phyloP scores from a whole-genome alignment of 495 filamentous ascomycete species.

The Aspergillus biplanus region DNA sequence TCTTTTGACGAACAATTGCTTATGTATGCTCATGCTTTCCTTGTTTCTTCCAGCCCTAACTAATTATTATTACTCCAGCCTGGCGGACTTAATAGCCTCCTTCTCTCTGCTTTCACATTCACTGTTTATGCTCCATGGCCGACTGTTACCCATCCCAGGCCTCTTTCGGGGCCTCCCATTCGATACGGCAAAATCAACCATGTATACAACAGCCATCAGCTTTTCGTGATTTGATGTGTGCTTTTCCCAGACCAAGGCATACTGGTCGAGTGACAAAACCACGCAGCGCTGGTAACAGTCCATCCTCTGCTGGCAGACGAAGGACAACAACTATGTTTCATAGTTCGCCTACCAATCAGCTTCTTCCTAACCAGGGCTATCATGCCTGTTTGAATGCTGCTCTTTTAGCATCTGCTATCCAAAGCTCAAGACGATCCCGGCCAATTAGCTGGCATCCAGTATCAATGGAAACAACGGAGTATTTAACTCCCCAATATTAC shows the following conservation, averaged over 20 bases:
- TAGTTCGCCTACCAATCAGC: conserved; percentile 35
- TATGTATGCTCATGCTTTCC: conserved; percentile 11
- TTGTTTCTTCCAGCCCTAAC: neutral
- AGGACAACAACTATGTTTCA: conserved; percentile 58
- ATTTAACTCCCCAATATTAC: conserved; percentile 35
- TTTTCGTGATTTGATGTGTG: conserved; percentile 38
- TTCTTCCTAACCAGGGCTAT: conserved; percentile 24
- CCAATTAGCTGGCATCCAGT: conserved; percentile 75
- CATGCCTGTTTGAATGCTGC: conserved; percentile 37
- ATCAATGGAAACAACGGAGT: conserved; percentile 42
- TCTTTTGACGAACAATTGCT: neutral
- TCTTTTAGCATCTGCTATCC: conserved; percentile 43
- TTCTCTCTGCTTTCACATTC: conserved; percentile 1
- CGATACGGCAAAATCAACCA: conserved; percentile 29
- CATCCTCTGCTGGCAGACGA: conserved; percentile 58
- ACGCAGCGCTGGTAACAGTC: conserved; percentile 71
- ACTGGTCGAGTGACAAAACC: conserved; percentile 65
- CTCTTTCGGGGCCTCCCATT: conserved; percentile 38
- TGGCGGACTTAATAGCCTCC: neutral
- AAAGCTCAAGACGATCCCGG: conserved; percentile 44
- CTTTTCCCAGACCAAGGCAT: conserved; percentile 40
- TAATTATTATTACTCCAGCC: conserved; percentile 2
- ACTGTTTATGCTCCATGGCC: conserved; percentile 34
- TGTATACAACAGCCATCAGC: conserved; percentile 27
- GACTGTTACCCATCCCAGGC: conserved; percentile 36